phyloP scores from a whole-genome alignment of 345 rosid genomes.

The Conringia planisiliqua region DNA sequence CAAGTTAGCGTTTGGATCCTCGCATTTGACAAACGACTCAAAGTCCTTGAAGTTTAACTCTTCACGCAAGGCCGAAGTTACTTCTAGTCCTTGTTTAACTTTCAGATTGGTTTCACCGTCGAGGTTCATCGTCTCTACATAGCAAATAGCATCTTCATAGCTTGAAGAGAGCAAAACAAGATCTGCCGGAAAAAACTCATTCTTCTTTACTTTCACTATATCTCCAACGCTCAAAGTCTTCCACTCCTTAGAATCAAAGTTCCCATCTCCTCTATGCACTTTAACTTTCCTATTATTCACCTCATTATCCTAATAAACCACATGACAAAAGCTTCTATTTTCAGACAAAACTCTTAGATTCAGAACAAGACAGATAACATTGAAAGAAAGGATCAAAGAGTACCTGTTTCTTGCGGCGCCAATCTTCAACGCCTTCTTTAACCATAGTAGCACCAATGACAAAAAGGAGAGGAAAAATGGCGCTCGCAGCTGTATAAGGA shows the following conservation, averaged over 20 bases:
- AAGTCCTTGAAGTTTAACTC: slow-evolving; percentile 57
- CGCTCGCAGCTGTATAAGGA: slow-evolving; percentile 65
- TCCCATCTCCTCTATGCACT: slow-evolving; percentile 54
- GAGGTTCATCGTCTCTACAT: slow-evolving; percentile 95
- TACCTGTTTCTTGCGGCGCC: slow-evolving; percentile 80
- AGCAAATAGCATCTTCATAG: slow-evolving; percentile 79
- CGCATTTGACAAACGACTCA: slow-evolving; percentile 66
- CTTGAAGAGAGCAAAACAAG: slow-evolving; percentile 76
- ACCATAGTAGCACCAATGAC: slow-evolving; percentile 83
- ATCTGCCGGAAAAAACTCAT: slow-evolving; percentile 83
- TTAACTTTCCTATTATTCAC: slow-evolving; percentile 75
- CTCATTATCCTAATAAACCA: slow-evolving; percentile 53
- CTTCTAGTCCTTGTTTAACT: slow-evolving; percentile 74
- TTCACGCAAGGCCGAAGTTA: slow-evolving; percentile 55
- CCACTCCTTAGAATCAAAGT: slow-evolving; percentile 57
- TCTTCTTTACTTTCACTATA: slow-evolving; percentile 77
- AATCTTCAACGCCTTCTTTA: slow-evolving; percentile 89
- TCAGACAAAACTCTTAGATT: neutral
- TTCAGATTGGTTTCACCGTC: slow-evolving; percentile 95
- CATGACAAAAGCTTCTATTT: neutral
- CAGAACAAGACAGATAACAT: neutral
- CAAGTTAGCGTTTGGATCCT: slow-evolving; percentile 89
- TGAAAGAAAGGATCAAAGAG: neutral
- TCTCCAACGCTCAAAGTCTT: slow-evolving; percentile 76
- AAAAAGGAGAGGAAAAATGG: slow-evolving; percentile 69